These are phyloP conservation scores for Dicorynia guianensis DNA, from an alignment of 306 rosid species.

Conservation along the genomic window DNA sequence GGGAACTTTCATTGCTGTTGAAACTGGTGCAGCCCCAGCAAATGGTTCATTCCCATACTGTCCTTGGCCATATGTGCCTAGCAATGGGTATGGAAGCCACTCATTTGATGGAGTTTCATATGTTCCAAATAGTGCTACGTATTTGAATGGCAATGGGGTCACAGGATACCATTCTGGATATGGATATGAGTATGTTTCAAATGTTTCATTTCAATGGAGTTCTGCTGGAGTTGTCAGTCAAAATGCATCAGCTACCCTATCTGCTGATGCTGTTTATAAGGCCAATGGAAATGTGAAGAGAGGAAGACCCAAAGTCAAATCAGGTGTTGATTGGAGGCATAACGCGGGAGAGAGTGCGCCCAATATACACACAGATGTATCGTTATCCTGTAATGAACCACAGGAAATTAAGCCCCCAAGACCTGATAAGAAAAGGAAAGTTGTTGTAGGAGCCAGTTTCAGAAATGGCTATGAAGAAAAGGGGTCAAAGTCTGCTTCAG, in stretches of 20 bases:
- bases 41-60: constrained; percentile 74
- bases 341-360: constrained; percentile 25
- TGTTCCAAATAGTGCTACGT: constrained; percentile 57
- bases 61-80: constrained; percentile 58
- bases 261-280: constrained; percentile 48
- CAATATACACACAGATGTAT: constrained; percentile 37
- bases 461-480: constrained; percentile 49
- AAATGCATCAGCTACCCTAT: constrained; percentile 47
- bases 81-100: constrained; percentile 63
- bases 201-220: constrained; percentile 73
- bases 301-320: constrained; percentile 51
- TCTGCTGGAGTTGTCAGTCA: constrained; percentile 53
- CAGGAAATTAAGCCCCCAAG: constrained; percentile 44
- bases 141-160: constrained; percentile 58
- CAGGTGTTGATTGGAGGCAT: constrained; percentile 58
- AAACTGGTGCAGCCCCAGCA: constrained; percentile 75
- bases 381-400: constrained; percentile 33
- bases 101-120: constrained; percentile 68
- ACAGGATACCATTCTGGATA: constrained; percentile 57
- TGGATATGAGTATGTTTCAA: constrained; percentile 63
- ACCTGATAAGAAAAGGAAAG: constrained; percentile 62
- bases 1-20: constrained; percentile 68
- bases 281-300: constrained; percentile 53
- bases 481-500: constrained; percentile 47
- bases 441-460: constrained; percentile 43